Base-by-base conservation (phyloP, 352 stramenopile species). In the Saprolegnia parasitica region DNA sequence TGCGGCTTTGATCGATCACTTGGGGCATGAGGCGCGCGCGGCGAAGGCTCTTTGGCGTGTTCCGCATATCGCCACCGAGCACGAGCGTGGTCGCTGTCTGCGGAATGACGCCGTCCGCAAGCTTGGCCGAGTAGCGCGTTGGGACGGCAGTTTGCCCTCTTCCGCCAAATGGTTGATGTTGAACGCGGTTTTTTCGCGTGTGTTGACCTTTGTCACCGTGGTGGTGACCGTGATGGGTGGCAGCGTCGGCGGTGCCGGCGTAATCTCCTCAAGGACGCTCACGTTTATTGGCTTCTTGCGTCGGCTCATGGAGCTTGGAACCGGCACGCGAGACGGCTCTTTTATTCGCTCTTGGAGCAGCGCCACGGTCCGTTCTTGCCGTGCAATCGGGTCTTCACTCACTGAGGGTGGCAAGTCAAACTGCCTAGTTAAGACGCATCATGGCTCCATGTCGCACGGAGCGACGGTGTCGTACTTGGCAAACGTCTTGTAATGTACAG, bases 71-170 rank as follows among this genome's bases (percentile, higher is more conserved):
- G 5, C 58, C 58, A 16, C 58, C 58, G 6, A 67, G 40, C 4
- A 67, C 39, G 39, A 67, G 45, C 5, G 58, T 67, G 16, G 58
- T 55, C n/a, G n/a, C 39, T 13, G 58, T 67, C 18, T 67, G 58
- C 5, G 58, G 39, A 18, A 67, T 50, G 18, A 67, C 40, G 9
- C 58, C 58, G n/a, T 37, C 8, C 4, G 58, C 58, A 6, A 52
- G 32, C 42, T 67, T 67, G 39, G 58, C 58, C 20, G 58, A 67
- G 58, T 67, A 67, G 16, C 58, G 58, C 39, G 58, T 67, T 5
- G 58, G 5, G 58, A 67, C 37, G 58, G 58, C 39, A 67, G 40
- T 8, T 56, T 54, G 13, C 21, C 26, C 8, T 40, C 37, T 4
- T n/a, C 3, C 4, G 42, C 42, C 13, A 49, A 49, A 49, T 15